These are phyloP conservation scores for Pleurotus eryngii DNA, from an alignment of 768 basidiomycete species.

Conservation along the genomic window DNA sequence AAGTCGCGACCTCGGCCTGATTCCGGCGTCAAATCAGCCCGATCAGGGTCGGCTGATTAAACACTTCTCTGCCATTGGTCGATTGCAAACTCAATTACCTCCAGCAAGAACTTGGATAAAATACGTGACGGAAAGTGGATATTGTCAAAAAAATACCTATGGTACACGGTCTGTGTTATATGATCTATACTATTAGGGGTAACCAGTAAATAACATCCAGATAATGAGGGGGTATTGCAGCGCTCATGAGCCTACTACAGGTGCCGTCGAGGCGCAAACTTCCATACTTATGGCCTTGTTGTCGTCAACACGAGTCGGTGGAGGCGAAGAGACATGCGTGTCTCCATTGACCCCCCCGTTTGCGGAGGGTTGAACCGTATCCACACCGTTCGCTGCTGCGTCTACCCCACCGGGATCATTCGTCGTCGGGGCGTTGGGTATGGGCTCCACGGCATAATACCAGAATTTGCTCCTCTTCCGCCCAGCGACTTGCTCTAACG, in stretches of 20 bases:
- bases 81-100: not conserved
- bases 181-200: not conserved
- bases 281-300: not conserved
- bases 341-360: constrained; percentile 3
- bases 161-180: not conserved
- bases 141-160: not conserved
- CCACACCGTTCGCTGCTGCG: constrained; percentile 11
- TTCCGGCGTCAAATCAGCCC: constrained; percentile 3
- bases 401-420: constrained; percentile 3
- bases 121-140: no score
- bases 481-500: constrained; percentile 72
- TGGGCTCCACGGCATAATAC: constrained; percentile 84
- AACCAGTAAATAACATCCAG: not conserved
- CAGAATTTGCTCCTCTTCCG: constrained; percentile 87
- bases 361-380: constrained; percentile 2
- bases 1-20: no score
- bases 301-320: not conserved
- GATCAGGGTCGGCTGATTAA: constrained; percentile 6
- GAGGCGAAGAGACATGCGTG: not conserved
- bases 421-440: constrained; percentile 30
- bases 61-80: not conserved
- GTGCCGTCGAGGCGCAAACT: not conserved
- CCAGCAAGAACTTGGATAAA: not conserved
- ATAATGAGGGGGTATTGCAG: not conserved
- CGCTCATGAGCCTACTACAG: not conserved